phyloP scores from a whole-genome alignment of 495 filamentous ascomycete species.

The Daldinia decipiens region DNA sequence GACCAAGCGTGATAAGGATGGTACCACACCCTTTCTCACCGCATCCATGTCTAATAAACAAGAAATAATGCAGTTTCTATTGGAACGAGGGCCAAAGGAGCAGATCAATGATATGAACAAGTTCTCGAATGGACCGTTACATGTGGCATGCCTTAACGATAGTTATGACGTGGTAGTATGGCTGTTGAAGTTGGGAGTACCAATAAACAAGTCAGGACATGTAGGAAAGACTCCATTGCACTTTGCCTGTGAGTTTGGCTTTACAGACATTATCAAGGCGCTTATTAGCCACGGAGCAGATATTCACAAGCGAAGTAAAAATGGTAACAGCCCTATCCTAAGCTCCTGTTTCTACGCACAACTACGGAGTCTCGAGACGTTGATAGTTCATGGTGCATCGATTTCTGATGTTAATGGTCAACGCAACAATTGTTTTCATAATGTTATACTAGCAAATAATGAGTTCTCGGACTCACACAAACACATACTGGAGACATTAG shows the following conservation, averaged over 20 bases:
- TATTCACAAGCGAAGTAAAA: conserved; percentile 4
- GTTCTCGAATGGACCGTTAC: conserved; percentile 7
- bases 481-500: not conserved
- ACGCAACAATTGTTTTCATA: conserved; percentile 6
- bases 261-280: not conserved
- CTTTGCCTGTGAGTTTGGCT: not conserved
- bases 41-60: not conserved
- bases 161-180: not conserved
- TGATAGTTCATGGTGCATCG: not conserved
- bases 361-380: not conserved
- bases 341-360: not conserved
- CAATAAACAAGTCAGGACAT: not conserved
- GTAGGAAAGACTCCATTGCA: conserved; percentile 1
- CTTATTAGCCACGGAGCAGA: conserved; percentile 6
- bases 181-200: not conserved
- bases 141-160: conserved; percentile 9
- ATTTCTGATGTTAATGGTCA: conserved; percentile 1
- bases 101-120: not conserved
- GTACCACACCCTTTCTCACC: conserved; percentile 3
- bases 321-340: conserved; percentile 4
- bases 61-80: conserved; percentile 3
- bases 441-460: not conserved
- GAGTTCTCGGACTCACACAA: no score
- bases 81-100: conserved; percentile 2
- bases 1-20: not conserved